Base-by-base conservation (phyloP, 257 asterid genomes). In the Solanum gracilifrons region DNA sequence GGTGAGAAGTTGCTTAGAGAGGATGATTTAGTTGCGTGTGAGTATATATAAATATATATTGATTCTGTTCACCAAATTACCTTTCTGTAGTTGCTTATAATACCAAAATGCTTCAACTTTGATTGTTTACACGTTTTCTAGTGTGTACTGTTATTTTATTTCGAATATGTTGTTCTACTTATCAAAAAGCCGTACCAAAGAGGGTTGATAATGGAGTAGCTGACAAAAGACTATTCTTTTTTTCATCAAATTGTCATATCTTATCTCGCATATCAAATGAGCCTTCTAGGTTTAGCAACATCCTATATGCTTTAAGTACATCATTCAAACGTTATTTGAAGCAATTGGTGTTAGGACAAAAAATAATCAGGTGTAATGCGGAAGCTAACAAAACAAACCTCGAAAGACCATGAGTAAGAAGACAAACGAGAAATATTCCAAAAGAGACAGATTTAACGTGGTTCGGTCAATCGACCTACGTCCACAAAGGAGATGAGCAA, bases 101-200 rank as follows among this genome's bases (percentile, higher is more conserved):
- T 85, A 60, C 86, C 9, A 71, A 85, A 86, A 89, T 62, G 69
- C 83, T 88, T 88, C 90, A 80, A 89, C 88, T 41, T 71, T 37
- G 72, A 68, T 87, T 35, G 82, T 36, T 68, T 51, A 84, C 92
- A 84, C 92, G 89, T 82, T 79, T 69, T 69, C 55, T 25, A 48
- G 71, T 43, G 13, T 37, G 4, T 2, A 39, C 58, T 1, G 39
- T 41, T 79, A 77, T 43, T 41, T 79, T 9, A 25, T 15, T 43
- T 43, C 25, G 85, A 79, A 43, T 25, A 79, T 43, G 85, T 15
- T 43, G 37, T 25, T 27, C 10, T 43, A 43, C 85, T 79, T 79
- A 79, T 79, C 85, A 79, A 79, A 25, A 13, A 15, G 35, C 43
- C 37, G n/a, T 43, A 9, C 66, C 85, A 79, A 74, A 43, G 36